Evolutionary conservation across 352 stramenopile genomes (phyloP).

Genomic region (Phytopythium ostracodes): DNA sequence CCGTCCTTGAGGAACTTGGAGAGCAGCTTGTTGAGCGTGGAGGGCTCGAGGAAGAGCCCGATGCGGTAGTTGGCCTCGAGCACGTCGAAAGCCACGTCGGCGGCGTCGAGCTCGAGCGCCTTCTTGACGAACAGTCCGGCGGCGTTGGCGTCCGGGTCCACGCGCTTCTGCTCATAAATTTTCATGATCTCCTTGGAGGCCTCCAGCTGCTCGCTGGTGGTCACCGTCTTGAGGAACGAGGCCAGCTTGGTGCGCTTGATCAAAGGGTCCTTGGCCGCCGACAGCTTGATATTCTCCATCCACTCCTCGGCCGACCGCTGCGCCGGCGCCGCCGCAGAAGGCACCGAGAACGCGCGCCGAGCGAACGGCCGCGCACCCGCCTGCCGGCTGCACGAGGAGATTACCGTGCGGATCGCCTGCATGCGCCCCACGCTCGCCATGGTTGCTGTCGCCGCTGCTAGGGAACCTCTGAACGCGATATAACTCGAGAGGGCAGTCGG

Average conservation of each 20-base stretch:
- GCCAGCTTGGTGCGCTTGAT: constrained; percentile 84
- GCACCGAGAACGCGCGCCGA: constrained; percentile 29
- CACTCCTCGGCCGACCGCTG: constrained; percentile 63
- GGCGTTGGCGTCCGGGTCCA: constrained; percentile 75
- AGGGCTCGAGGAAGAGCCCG: constrained; percentile 71
- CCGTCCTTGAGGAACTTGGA: constrained; percentile 80
- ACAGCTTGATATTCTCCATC: constrained; percentile 78
- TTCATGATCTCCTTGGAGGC: constrained; percentile 84
- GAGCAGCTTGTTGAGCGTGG: constrained; percentile 80
- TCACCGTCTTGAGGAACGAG: constrained; percentile 82
- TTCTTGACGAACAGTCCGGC: constrained; percentile 81
- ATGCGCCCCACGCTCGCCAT: constrained; percentile 30
- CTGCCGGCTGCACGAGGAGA: constrained; percentile 50
- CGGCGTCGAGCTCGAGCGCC: constrained; percentile 68
- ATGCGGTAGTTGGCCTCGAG: constrained; percentile 82
- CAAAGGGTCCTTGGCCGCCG: constrained; percentile 65
- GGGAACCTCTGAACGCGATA: no score
- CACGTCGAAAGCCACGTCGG: constrained; percentile 72
- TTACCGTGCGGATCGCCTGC: constrained; percentile 64
- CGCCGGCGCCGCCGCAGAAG: constrained; percentile 20
- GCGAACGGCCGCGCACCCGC: constrained; percentile 25
- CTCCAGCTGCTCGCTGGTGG: constrained; percentile 74
- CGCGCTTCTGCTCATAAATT: constrained; percentile 84
- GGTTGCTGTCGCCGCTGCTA: not conserved
- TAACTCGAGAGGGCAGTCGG: no score